Percentiles rank a stretch among this genome's conserved stretches.
phyloP scores from a whole-genome alignment of 139 green algal genomes.

The Parachlorella kessleri region DNA sequence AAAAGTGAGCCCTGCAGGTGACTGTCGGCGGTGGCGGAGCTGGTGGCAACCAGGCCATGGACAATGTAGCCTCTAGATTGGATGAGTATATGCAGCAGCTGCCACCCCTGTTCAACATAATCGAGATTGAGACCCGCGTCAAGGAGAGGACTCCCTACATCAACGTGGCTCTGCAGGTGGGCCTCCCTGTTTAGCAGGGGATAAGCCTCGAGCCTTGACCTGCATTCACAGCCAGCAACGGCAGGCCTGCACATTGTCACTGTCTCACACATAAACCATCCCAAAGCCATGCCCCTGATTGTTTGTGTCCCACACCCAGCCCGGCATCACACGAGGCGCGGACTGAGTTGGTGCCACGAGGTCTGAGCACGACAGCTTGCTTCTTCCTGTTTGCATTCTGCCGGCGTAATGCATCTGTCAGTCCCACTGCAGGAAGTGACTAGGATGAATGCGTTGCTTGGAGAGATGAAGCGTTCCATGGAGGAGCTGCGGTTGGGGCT shows the following conservation, averaged over 20 bases:
- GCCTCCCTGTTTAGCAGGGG: no score
- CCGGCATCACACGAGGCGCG: no score
- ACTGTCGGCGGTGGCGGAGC: constrained; percentile 73
- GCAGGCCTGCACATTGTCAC: no score
- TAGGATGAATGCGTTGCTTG: constrained; percentile 87
- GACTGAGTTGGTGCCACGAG: no score
- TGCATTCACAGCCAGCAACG: not conserved
- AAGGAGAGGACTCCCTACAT: constrained; percentile 84
- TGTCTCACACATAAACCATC: no score
- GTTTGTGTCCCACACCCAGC: no score
- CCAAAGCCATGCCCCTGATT: no score
- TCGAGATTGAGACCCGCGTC: constrained; percentile 81
- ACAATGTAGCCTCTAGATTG: constrained; percentile 63
- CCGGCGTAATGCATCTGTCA: not conserved
- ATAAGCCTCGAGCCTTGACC: no score
- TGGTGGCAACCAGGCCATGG: constrained; percentile 64
- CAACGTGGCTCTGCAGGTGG: constrained; percentile 91
- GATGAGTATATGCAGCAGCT: constrained; percentile 85
- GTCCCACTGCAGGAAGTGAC: constrained; percentile 78
- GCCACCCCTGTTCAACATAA: constrained; percentile 78
- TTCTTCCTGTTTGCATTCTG: not conserved
- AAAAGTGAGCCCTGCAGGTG: no score
- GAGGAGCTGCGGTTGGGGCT: constrained; percentile 90
- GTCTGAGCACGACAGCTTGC: no score
- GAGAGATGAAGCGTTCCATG: constrained; percentile 78